Base-by-base conservation (phyloP, 140 eudicot genomes). In the Bidens hawaiensis region DNA sequence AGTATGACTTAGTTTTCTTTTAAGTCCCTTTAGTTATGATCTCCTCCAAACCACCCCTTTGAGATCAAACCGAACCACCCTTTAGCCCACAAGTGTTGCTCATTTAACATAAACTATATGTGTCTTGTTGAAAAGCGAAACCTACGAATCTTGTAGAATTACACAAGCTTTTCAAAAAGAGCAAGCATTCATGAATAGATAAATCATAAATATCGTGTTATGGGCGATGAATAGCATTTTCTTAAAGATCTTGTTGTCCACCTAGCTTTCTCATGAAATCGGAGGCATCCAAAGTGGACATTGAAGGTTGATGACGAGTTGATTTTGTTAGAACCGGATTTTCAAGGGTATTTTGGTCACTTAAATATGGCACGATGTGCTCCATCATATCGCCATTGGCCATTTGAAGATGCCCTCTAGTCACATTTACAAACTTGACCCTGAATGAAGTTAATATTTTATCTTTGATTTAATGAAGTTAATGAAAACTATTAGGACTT, bases 351-450 rank as follows among this genome's bases (percentile, higher is more conserved):
- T 78, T 64, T 12, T 79, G 76, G n/a, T 73, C 78, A 51, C 51
- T 41, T 49, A 91, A 77, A 67, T 87, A 91, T 0, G 98, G 96
- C n/a, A 91, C 67, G n/a, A 87, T 74, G 55, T 87, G 68, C 30
- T 69, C 60, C 49, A 74, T 78, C 87, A 85, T 70, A 18, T 89
- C 96, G 5, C 70, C 72, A 7, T 65, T 9, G 4, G 82, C 51
- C 33, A 87, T 84, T 4, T 81, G 79, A 2, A 91, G 91, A 77
- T 91, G 96, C 25, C 47, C 46, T 10, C 96, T 95, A 0, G 89
- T 7, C 43, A 81, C 80, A 9, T 74, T 91, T 19, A 91, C 55
- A 30, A 82, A 91, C 76, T 82, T 74, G 60, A 91, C 96, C 73
- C 76, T 91, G n/a, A n/a, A n/a, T n/a, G n/a, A n/a, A n/a, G n/a